Percentiles rank a stretch among this genome's conserved stretches.
Evolutionary conservation across 805 yeast genomes (phyloP).

Genomic region (Ogataea pilisensis): DNA sequence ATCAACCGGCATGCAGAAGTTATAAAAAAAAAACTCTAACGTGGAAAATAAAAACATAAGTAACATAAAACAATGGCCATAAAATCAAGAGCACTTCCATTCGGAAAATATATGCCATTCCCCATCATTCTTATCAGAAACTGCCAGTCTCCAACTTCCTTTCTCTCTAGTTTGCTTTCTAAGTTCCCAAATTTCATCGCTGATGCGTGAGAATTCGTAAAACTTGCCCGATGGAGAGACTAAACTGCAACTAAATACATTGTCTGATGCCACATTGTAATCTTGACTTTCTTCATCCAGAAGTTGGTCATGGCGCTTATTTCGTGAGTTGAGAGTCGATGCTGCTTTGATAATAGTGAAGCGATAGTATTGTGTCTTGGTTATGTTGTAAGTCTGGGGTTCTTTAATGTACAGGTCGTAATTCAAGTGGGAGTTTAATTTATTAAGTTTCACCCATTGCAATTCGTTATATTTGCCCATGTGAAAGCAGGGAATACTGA

Average conservation of each 20-base stretch:
- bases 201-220: conserved; percentile 51
- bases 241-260: conserved; percentile 51
- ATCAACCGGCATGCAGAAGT: too few species aligned
- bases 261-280: too few species aligned
- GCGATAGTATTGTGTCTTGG: conserved; percentile 53
- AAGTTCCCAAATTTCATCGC: conserved; percentile 51
- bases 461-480: conserved; percentile 57
- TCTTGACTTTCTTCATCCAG: too few species aligned
- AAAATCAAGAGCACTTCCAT: conserved; percentile 68
- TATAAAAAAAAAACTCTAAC: too few species aligned
- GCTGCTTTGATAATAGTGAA: conserved; percentile 62
- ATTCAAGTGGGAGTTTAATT: conserved; percentile 57
- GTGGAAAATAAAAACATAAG: too few species aligned
- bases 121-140: conserved; percentile 68
- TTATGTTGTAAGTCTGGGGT: conserved; percentile 72
- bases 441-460: conserved; percentile 61
- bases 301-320: too few species aligned
- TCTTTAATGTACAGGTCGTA: conserved; percentile 78
- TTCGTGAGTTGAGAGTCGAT: conserved; percentile 23
- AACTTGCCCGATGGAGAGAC: conserved; percentile 85
- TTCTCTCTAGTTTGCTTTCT: conserved; percentile 58
- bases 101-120: conserved; percentile 90
- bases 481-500: conserved; percentile 74
- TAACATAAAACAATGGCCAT: not conserved
- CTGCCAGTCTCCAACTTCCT: conserved; percentile 83